Conservation (phyloP, 495 filamentous ascomycete genomes). For the Neurospora cerealis region DNA sequence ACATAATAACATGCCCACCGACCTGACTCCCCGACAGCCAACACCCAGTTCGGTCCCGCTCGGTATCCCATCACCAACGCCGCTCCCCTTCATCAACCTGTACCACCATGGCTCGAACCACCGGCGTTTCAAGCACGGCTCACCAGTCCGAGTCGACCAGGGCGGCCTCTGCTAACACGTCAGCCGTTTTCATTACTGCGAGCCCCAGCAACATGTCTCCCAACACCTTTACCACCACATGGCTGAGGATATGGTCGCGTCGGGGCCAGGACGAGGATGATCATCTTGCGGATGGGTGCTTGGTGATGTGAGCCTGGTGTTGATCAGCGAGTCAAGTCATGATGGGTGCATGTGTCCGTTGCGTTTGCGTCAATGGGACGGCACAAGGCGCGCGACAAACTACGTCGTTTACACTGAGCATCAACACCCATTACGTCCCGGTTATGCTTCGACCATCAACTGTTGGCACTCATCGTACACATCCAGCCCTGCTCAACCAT, state of each 20-base stretch:
- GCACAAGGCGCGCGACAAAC: background rate
- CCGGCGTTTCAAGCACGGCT: background rate
- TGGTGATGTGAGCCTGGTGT: background rate
- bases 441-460: too few relatives aligned
- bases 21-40: background rate
- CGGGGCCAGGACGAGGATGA: background rate
- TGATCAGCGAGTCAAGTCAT: background rate
- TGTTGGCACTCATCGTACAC: too few relatives aligned
- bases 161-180: background rate
- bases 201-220: background rate
- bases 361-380: background rate
- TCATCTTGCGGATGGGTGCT: background rate
- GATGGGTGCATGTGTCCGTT: background rate
- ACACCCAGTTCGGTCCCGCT: background rate
- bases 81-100: background rate
- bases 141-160: background rate
- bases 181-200: background rate
- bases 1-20: background rate
- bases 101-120: background rate
- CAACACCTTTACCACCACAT: background rate
- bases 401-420: too few relatives aligned
- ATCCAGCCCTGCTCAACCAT: too few relatives aligned
- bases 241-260: background rate
- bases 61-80: background rate
- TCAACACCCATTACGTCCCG: too few relatives aligned